Evolutionary conservation across 108 stramenopile genomes (phyloP).

Genomic region (Nannochloropsis granulata): DNA sequence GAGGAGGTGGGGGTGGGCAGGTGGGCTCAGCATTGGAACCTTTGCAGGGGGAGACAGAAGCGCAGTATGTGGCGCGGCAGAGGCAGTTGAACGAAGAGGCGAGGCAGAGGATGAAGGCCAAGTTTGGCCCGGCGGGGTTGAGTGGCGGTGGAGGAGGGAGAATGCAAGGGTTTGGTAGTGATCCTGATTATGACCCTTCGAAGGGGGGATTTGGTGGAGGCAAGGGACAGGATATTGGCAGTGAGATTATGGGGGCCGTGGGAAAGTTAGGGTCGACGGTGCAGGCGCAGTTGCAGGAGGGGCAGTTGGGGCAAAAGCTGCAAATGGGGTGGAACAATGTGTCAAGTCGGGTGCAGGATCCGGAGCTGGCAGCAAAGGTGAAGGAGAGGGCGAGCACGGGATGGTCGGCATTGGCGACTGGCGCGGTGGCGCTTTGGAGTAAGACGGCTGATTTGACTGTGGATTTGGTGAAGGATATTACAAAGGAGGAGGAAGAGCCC

Average conservation of each 20-base stretch:
- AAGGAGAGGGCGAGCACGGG: constrained; percentile 8
- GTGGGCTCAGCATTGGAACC: constrained; percentile 80
- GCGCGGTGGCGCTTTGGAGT: constrained; percentile 9
- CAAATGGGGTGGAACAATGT: neutral
- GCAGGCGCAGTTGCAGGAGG: constrained; percentile 15
- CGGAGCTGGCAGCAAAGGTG: constrained; percentile 5
- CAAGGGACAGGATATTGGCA: constrained; percentile 1
- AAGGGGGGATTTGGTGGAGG: constrained; percentile 20
- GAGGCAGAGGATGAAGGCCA: constrained; percentile 5
- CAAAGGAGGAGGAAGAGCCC: neutral
- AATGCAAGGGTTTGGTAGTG: constrained; percentile 16
- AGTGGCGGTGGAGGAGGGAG: neutral
- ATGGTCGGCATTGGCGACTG: constrained; percentile 12
- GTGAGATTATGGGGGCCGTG: constrained; percentile 8
- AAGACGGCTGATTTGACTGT: constrained; percentile 4
- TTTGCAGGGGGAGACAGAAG: constrained; percentile 64
- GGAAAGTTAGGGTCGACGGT: neutral
- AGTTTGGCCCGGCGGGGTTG: constrained; percentile 3
- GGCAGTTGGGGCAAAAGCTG: neutral
- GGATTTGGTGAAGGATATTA: neutral
- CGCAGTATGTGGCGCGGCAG: constrained; percentile 75
- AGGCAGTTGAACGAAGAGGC: constrained; percentile 45
- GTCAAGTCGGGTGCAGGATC: constrained; percentile 6
- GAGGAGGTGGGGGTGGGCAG: constrained; percentile 32
- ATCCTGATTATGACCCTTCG: constrained; percentile 16